Evolutionary conservation across 2,329 filamentous ascomycete species (phyloP).

Genomic region (Bipolaris bicolor): DNA sequence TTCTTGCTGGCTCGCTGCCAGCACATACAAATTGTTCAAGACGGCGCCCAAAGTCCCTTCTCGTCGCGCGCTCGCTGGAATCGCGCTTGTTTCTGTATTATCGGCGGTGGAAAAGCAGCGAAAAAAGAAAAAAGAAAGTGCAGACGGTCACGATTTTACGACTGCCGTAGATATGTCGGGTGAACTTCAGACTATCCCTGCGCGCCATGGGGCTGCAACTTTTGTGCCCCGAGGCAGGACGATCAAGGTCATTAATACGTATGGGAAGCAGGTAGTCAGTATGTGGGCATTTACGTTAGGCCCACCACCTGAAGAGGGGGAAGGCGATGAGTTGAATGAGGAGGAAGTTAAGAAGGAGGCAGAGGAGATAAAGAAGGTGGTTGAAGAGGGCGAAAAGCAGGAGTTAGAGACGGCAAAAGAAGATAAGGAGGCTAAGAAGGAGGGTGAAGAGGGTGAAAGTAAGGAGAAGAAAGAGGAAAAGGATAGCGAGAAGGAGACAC

Average conservation of each 20-base stretch:
- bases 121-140: slow-evolving; percentile 26
- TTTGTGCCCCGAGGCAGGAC: slow-evolving; percentile 57
- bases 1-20: slow-evolving; percentile 9
- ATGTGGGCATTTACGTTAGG: slow-evolving; percentile 58
- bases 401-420: slow-evolving; percentile 11
- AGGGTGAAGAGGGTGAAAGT: background rate
- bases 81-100: slow-evolving; percentile 43
- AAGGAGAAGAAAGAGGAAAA: background rate
- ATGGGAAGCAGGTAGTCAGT: slow-evolving; percentile 58
- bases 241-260: slow-evolving; percentile 59
- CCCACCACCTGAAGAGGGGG: slow-evolving; percentile 51
- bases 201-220: slow-evolving; percentile 57
- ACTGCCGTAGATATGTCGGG: slow-evolving; percentile 45
- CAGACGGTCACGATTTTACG: slow-evolving; percentile 18
- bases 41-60: slow-evolving; percentile 41
- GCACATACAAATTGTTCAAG: slow-evolving; percentile 21
- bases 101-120: slow-evolving; percentile 44
- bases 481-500: slow-evolving; percentile 6
- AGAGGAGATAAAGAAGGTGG: slow-evolving; percentile 30
- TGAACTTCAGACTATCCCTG: slow-evolving; percentile 55
- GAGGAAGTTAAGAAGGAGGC: slow-evolving; percentile 36
- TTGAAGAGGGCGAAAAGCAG: slow-evolving; percentile 20
- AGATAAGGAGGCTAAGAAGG: background rate
- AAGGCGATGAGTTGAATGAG: slow-evolving; percentile 31
- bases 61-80: slow-evolving; percentile 44